Base-by-base conservation (phyloP, 345 rosid species). In the Moringa oleifera region DNA sequence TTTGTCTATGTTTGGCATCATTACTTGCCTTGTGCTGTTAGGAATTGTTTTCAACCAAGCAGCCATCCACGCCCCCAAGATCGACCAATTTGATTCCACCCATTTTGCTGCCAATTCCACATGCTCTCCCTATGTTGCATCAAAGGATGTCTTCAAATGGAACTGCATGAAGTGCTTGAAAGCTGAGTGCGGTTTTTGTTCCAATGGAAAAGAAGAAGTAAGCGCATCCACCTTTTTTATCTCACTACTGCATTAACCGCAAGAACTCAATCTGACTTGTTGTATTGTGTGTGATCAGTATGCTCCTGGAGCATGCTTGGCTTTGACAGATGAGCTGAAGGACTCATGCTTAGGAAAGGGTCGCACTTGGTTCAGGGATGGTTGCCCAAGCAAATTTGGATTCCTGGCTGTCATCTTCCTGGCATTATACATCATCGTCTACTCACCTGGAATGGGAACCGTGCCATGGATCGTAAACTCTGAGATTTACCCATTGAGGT, bases 381-480 rank as follows among this genome's bases (percentile, higher is more conserved):
- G 98, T 1, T 92, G 97, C 37, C 98, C 97, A 0, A 87, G 88
- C 81, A 85, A 63, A 61, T 65, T 89, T 9, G 98, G 97, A 0
- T 87, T 84, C 62, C 73, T 85, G 0, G 90, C 98, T 0, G 80
- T 89, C 11, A 51, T 87, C 31, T 70, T 89, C 56, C 73, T 92
- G 6, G 97, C 85, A 0, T 20, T 80, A n/a, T 92, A 92, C 75
- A 92, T 89, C 50, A 57, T 92, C 18, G 53, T 64, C 20, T 92
- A 83, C 51, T 77, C 98, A 0, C 98, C 97, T 0, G 91, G 98
- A 17, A 90, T 90, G 91, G 97, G 97, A 2, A 83, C 94, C 0
- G 88, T 71, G n/a, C 97, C 96, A 0, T 84, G 96, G 98, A 83
- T 89, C n/a, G 81, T 90, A 6, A 92, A 90, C 81, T 89, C 98